These are phyloP conservation scores for Panicum hallii DNA, from an alignment of 202 grass and related monocot genomes.

Conservation along the genomic window DNA sequence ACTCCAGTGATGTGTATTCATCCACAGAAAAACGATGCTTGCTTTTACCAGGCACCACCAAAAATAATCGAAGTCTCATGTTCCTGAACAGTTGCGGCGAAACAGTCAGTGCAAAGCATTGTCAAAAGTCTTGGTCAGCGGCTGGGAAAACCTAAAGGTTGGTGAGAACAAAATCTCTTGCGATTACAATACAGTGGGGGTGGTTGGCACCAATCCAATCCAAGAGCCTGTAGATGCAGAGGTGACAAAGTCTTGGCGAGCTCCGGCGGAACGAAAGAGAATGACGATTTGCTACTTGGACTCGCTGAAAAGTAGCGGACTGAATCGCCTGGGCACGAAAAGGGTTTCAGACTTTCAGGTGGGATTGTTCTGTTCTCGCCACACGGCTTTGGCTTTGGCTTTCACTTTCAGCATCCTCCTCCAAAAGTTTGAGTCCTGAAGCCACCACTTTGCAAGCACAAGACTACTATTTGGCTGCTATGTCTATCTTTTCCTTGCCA, in stretches of 20 bases:
- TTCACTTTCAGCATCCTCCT: no score
- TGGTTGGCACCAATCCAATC: slow-evolving; percentile 18
- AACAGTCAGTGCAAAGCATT: background rate
- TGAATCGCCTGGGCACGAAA: background rate
- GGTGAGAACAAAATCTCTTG: background rate
- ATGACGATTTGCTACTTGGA: slow-evolving; percentile 1
- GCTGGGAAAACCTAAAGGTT: background rate
- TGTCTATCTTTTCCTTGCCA: no score
- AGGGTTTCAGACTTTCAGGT: slow-evolving; percentile 1
- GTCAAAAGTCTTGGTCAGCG: slow-evolving; percentile 15
- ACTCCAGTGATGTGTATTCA: background rate
- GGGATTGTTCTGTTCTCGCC: no score
- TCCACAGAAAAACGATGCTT: background rate
- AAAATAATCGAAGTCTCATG: no score
- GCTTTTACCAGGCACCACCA: background rate
- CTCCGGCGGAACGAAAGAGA: background rate
- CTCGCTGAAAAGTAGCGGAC: slow-evolving; percentile 16
- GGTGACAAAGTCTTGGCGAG: background rate
- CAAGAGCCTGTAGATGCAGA: background rate
- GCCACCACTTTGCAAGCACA: no score
- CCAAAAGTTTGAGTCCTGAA: no score
- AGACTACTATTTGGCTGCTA: no score
- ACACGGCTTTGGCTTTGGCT: no score
- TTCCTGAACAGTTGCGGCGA: background rate
- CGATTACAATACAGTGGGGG: slow-evolving; percentile 18